Base-by-base conservation (phyloP, 2,329 filamentous ascomycete genomes). In the Periconia sp. region DNA sequence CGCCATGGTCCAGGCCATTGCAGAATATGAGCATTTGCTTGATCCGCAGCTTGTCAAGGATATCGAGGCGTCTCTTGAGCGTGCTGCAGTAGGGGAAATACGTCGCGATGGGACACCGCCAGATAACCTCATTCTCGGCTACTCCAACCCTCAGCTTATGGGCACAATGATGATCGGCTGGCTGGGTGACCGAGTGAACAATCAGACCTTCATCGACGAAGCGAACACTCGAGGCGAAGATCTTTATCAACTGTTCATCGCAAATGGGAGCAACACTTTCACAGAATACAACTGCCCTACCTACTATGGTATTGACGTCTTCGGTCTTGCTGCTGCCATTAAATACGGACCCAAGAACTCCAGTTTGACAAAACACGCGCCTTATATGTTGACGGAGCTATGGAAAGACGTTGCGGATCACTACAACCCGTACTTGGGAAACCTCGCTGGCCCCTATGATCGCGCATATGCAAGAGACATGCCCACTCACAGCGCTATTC, bases 371-470 rank as follows among this genome's bases (percentile, higher is more conserved):
- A 37, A 37, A 37, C 33, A 11, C 11, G 66, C 74, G 17, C 64
- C 68, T 71, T 6, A 81, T 11, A 37, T 84, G 74, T 71, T 85
- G 23, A 53, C 64, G 6, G 65, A 75, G 10, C 82, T 77, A 0
- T 85, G 81, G 82, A 70, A 77, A n/a, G 72, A 77, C 14, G 73
- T 80, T 1, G 71, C 74, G 0, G 60, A 77, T 45, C 75, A 85
- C 1, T 86, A 81, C 75, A 79, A 85, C 46, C 77, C 83, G 1
- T 73, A 76, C 2, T 69, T 85, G 70, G 79, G 76, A 56, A 85
- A 85, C 56, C 74, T 85, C 50, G 82, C 83, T 8, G 83, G 83
- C 0, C 83, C 83, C 0, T 86, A 83, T 83, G 83, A 86, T 63
- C 79, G 83, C 0, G 72, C 79, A 0, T 86, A 85, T 57, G 82